phyloP scores from a whole-genome alignment of 164 flowering plant genomes.

The Annona squamosa region DNA sequence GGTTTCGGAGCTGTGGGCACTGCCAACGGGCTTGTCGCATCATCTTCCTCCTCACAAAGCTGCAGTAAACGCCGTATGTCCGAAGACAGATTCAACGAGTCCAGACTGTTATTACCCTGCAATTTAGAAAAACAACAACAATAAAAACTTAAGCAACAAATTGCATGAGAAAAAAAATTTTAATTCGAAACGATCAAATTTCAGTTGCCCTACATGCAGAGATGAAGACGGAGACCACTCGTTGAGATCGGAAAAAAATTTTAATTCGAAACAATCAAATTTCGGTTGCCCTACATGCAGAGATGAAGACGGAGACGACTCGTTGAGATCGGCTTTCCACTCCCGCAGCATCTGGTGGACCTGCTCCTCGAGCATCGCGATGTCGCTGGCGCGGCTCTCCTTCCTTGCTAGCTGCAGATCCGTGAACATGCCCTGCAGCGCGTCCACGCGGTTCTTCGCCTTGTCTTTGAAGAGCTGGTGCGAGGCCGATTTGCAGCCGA shows the following conservation, averaged over 20 bases:
- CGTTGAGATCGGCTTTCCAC: slow-evolving; percentile 92
- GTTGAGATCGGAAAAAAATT: neutral
- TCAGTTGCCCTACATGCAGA: neutral
- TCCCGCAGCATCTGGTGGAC: slow-evolving; percentile 96
- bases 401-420: slow-evolving; percentile 89
- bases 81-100: slow-evolving; percentile 49
- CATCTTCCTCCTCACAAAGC: slow-evolving; percentile 54
- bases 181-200: too few species aligned
- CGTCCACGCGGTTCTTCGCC: slow-evolving; percentile 90
- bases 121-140: neutral
- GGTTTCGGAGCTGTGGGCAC: slow-evolving; percentile 58
- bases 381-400: slow-evolving; percentile 73
- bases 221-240: neutral
- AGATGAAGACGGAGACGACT: slow-evolving; percentile 89
- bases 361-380: slow-evolving; percentile 77
- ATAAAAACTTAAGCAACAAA: neutral
- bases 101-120: slow-evolving; percentile 76
- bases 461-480: slow-evolving; percentile 87
- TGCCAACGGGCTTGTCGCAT: slow-evolving; percentile 49
- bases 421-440: slow-evolving; percentile 74
- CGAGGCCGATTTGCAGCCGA: slow-evolving; percentile 65
- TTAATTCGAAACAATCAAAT: neutral
- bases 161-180: neutral
- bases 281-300: slow-evolving; percentile 32
- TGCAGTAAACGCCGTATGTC: slow-evolving; percentile 77